Evolutionary conservation across 352 stramenopile genomes (phyloP), one percentile per base, ranked within the genome.

Genomic region (Globisporangium ultimum): DNA sequence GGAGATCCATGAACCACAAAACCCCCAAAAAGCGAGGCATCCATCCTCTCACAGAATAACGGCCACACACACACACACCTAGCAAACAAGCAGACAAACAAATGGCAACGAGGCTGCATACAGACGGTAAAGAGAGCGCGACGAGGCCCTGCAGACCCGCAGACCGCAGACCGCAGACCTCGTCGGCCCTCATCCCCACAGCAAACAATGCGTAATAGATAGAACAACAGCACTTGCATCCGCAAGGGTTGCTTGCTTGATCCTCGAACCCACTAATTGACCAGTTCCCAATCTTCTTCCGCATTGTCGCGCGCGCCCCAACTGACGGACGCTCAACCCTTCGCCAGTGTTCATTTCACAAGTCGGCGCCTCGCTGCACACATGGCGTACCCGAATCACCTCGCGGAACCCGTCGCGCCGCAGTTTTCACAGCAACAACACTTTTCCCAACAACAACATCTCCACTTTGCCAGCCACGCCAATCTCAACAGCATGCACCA

Each of bases 401-500:
- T 36, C 3, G 10, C 24, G 15, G 40, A 3, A 45, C 40, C 40
- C 13, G 13, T 45, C 40, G 40, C 40, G 28, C 28, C 28, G 28
- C 28, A 2, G 2, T 6, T 36, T 17, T 34, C 34, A 14, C 46
- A 36, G 12, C 28, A 36, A 10, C 28, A 11, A 5, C 28, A 10
- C 8, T 36, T 36, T 36, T 32, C 24, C 24, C 24, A n/a, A 6
- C 18, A n/a, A 6, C 42, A 40, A 24, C 47, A 17, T n/a, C 47
- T 4, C 20, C 47, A 21, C 24, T 18, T 12, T 15, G 34, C 10
- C 21, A 17, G 6, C 41, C 53, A 20, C n/a, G n/a, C n/a, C n/a
- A 38, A 45, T 34, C 10, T 11, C 48, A n/a, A 5, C 28, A 36
- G 28, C 28, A 36, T 65, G 59, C 52, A 55, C 24, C 41, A 47